These are phyloP conservation scores for Dactylorhiza incarnata DNA, from an alignment of 106 monocot genomes.

Conservation along the genomic window DNA sequence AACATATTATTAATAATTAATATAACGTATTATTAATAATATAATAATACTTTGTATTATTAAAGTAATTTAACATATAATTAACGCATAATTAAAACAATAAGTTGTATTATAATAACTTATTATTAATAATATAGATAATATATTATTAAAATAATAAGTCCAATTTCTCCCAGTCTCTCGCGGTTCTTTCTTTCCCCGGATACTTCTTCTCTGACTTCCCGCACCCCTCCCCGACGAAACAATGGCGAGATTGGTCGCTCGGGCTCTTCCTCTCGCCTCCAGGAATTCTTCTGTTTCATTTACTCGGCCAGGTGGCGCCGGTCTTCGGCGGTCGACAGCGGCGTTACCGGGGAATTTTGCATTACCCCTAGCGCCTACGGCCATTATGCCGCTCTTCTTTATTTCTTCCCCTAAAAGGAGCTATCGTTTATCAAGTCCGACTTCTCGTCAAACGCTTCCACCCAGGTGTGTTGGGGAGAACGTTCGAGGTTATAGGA, in stretches of 20 bases:
- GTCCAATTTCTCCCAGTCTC: too few relatives aligned
- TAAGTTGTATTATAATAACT: too few relatives aligned
- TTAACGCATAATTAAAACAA: too few relatives aligned
- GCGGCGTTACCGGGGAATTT: neutral
- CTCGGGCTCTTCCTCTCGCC: neutral
- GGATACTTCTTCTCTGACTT: neutral
- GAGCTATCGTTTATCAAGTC: neutral
- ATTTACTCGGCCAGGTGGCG: neutral
- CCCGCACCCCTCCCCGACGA: neutral
- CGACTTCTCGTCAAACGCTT: neutral
- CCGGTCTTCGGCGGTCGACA: neutral
- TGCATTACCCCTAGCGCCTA: neutral
- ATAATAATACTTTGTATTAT: too few relatives aligned
- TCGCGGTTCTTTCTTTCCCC: neutral
- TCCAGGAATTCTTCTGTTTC: neutral
- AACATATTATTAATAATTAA: too few relatives aligned
- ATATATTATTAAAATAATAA: too few relatives aligned
- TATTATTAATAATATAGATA: too few relatives aligned
- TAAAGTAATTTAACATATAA: too few relatives aligned
- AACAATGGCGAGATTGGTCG: constrained; percentile 3
- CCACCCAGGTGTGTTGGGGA: constrained; percentile 7
- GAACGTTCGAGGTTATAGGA: constrained; percentile 9
- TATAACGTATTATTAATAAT: too few relatives aligned
- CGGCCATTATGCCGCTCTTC: constrained; percentile 6
- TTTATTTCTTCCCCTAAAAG: neutral